These are phyloP conservation scores for Trapa bicornis DNA, from an alignment of 345 rosid species.

Conservation along the genomic window DNA sequence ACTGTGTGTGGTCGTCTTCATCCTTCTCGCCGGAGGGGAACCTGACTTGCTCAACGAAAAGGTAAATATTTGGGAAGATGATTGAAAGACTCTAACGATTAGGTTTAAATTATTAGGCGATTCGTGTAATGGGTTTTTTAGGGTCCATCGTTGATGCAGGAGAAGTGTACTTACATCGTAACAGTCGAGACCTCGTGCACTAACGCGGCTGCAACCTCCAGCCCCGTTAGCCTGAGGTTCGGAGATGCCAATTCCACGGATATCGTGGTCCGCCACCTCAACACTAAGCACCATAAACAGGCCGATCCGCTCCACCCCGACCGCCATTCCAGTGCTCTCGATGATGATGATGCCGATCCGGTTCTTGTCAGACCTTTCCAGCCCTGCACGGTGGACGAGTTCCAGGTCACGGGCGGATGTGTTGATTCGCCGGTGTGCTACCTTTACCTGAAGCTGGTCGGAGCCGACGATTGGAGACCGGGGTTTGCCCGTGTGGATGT, in stretches of 20 bases:
- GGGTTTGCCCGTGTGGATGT: constrained; percentile 28
- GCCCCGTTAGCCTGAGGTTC: constrained; percentile 33
- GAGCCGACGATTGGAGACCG: constrained; percentile 43
- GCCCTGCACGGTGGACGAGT: constrained; percentile 38
- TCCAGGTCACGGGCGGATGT: constrained; percentile 25
- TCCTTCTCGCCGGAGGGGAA: neutral
- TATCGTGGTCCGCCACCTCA: constrained; percentile 24
- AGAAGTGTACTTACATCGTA: constrained; percentile 31
- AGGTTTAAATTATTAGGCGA: too few relatives aligned
- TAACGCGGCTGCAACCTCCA: constrained; percentile 29
- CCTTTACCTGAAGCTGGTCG: constrained; percentile 26
- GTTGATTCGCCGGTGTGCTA: constrained; percentile 31
- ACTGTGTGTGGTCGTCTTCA: neutral
- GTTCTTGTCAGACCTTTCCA: constrained; percentile 33
- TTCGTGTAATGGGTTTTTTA: too few relatives aligned
- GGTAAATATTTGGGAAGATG: neutral
- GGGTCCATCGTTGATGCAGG: constrained; percentile 3
- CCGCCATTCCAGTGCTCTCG: neutral
- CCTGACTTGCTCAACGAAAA: neutral
- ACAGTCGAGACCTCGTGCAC: constrained; percentile 40
- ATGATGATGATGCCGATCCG: constrained; percentile 10
- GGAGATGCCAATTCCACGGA: constrained; percentile 30
- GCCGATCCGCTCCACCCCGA: constrained; percentile 35
- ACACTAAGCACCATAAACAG: constrained; percentile 22
- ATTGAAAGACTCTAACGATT: too few relatives aligned